These are phyloP conservation scores for Pseudocercospora fijiensis DNA, from an alignment of 2,329 filamentous ascomycete genomes.

Conservation along the genomic window DNA sequence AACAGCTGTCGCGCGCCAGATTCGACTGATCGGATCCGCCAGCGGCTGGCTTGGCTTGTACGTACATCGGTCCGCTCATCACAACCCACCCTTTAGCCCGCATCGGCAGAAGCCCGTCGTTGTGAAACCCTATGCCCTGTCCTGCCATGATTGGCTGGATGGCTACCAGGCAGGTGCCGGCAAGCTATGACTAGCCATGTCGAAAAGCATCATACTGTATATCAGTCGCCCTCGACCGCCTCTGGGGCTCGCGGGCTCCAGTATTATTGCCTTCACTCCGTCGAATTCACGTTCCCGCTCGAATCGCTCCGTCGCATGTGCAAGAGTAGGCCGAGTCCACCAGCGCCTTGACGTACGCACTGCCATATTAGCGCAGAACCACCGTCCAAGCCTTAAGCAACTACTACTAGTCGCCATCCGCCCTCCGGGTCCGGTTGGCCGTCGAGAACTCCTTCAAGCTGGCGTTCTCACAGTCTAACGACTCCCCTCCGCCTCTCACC, in stretches of 20 bases:
- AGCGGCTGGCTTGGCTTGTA: neutral
- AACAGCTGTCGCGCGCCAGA: slow-evolving; percentile 1
- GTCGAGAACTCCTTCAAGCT: slow-evolving; percentile 9
- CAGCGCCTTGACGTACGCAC: neutral
- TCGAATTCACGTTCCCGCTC: neutral
- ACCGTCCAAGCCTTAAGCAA: slow-evolving; percentile 1
- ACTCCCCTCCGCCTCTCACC: slow-evolving; percentile 22
- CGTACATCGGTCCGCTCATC: neutral
- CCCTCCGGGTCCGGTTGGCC: neutral
- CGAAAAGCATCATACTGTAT: slow-evolving; percentile 1
- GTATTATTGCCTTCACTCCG: neutral
- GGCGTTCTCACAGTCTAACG: slow-evolving; percentile 4
- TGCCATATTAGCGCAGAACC: neutral
- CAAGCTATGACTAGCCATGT: slow-evolving; percentile 7
- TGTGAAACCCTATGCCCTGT: neutral
- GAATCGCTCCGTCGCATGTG: neutral
- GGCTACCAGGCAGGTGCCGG: slow-evolving; percentile 6
- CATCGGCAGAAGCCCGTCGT: slow-evolving; percentile 6
- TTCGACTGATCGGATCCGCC: slow-evolving; percentile 1
- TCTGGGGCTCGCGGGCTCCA: neutral
- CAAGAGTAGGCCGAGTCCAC: slow-evolving; percentile 3
- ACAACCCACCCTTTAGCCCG: slow-evolving; percentile 5
- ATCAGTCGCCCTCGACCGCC: slow-evolving; percentile 7
- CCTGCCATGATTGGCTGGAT: neutral
- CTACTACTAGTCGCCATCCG: neutral